These are phyloP conservation scores for Candida tammaniensis DNA, from an alignment of 805 yeast species.

Conservation along the genomic window DNA sequence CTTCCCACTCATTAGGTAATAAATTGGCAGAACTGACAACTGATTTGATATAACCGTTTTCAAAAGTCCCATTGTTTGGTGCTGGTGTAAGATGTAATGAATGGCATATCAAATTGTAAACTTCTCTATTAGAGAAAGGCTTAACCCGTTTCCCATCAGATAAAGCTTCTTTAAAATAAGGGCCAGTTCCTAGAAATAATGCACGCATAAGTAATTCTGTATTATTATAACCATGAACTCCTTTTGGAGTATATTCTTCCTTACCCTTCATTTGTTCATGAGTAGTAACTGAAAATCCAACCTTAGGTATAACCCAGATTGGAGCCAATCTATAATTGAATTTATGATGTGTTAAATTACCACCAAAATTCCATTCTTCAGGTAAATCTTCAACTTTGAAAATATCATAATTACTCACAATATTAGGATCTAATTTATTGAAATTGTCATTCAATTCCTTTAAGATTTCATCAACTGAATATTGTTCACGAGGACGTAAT, in stretches of 20 bases:
- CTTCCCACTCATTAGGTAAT: constrained; percentile 47
- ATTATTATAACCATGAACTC: constrained; percentile 85
- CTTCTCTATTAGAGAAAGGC: constrained; percentile 72
- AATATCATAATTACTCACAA: constrained; percentile 38
- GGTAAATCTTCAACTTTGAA: constrained; percentile 56
- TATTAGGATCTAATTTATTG: constrained; percentile 15
- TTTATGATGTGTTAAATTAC: constrained; percentile 22
- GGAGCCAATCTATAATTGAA: constrained; percentile 74
- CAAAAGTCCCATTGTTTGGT: constrained; percentile 55
- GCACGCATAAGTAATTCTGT: constrained; percentile 81
- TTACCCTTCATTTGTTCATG: constrained; percentile 51
- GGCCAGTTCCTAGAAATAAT: constrained; percentile 76
- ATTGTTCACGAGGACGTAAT: constrained; percentile 51
- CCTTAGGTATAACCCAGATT: constrained; percentile 77
- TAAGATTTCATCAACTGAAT: constrained; percentile 43
- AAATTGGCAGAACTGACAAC: constrained; percentile 23
- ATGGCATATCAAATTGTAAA: constrained; percentile 74
- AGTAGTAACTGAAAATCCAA: constrained; percentile 76
- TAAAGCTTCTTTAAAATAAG: constrained; percentile 53
- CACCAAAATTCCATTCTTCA: constrained; percentile 56
- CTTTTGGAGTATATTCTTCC: constrained; percentile 57
- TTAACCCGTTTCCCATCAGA: constrained; percentile 26
- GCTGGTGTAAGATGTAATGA: constrained; percentile 50
- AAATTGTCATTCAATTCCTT: constrained; percentile 31
- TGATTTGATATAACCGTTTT: constrained; percentile 3